Conservation (phyloP, 2,329 filamentous ascomycete genomes). For the Rosellinia necatrix region DNA sequence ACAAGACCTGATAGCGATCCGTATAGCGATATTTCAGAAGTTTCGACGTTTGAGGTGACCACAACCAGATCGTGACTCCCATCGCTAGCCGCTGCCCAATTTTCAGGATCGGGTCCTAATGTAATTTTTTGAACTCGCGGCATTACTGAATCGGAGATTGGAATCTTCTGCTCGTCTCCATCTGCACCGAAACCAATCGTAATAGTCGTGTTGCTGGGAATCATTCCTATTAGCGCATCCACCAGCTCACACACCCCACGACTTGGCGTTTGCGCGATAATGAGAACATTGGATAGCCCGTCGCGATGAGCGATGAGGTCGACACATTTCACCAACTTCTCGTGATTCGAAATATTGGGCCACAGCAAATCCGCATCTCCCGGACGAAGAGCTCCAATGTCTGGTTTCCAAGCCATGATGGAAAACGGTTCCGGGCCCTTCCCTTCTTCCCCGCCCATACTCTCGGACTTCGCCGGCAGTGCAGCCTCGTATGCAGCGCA, state of each 20-base stretch:
- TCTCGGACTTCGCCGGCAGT: constrained; percentile 7
- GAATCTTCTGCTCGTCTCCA: neutral
- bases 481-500: constrained; percentile 22
- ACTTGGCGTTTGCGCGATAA: neutral
- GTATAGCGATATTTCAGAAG: neutral
- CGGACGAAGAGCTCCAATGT: constrained; percentile 10
- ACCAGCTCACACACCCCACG: neutral
- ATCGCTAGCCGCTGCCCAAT: neutral
- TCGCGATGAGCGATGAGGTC: constrained; percentile 18
- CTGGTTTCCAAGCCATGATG: constrained; percentile 19
- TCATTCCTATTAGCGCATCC: neutral
- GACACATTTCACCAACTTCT: constrained; percentile 3
- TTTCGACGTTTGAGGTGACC: neutral
- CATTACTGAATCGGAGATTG: neutral
- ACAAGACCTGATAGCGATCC: constrained; percentile 4
- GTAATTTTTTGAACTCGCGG: neutral
- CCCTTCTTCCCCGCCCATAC: neutral
- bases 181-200: neutral
- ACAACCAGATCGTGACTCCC: constrained; percentile 9
- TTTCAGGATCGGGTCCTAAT: neutral
- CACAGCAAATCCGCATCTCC: constrained; percentile 1
- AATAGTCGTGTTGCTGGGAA: neutral
- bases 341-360: neutral
- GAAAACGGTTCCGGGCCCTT: constrained; percentile 10
- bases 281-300: constrained; percentile 11